phyloP scores from a whole-genome alignment of 73 alveolate species.

The Diophrys appendiculata region DNA sequence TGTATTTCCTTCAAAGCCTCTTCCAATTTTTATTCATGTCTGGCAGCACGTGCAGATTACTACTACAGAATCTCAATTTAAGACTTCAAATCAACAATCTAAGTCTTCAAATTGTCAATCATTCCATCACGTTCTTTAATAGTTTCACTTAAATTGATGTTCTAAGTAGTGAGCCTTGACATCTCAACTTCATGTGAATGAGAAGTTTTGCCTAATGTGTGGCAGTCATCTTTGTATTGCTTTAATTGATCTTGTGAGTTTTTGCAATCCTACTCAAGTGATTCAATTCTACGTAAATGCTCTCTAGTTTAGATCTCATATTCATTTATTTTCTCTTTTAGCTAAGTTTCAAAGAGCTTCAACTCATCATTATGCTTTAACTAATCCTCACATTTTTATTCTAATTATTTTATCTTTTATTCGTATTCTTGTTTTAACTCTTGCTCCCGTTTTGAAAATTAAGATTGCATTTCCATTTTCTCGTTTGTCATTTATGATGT shows the following conservation, averaged over 20 bases:
- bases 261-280: background rate
- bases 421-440: background rate
- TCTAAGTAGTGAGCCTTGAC: background rate
- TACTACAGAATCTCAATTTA: background rate
- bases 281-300: background rate
- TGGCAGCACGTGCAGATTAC: background rate
- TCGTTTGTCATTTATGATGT: background rate
- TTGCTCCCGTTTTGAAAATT: background rate
- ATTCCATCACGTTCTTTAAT: background rate
- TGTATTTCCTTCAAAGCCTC: background rate
- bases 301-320: background rate
- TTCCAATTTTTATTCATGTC: background rate
- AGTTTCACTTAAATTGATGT: background rate
- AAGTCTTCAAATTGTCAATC: no score
- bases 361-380: background rate
- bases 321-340: background rate
- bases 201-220: background rate
- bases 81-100: no score
- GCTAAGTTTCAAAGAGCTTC: background rate
- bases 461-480: background rate
- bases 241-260: background rate
- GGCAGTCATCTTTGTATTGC: background rate
- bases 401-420: background rate
- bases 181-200: background rate
- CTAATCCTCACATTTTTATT: background rate